These are phyloP conservation scores for Monosporascus sp. DNA, from an alignment of 2,329 filamentous ascomycete genomes.

Conservation along the genomic window DNA sequence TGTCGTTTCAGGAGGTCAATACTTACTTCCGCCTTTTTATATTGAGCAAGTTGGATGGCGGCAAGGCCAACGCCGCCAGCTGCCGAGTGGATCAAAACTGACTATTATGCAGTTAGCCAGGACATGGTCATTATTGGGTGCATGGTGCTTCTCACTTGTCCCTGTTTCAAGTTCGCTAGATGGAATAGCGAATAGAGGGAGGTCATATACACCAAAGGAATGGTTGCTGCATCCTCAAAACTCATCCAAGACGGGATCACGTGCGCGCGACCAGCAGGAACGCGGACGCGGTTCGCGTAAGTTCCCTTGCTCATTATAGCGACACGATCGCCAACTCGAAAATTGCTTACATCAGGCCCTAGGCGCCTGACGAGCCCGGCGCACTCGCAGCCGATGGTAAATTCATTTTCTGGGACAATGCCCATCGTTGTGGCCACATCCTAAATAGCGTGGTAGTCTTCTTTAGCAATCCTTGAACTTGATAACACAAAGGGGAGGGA, in stretches of 20 bases:
- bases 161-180: not conserved
- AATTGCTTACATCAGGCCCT: constrained; percentile 1
- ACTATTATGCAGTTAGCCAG: too few relatives aligned
- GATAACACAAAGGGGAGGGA: too few relatives aligned
- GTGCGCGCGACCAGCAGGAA: not conserved
- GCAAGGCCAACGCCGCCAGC: constrained; percentile 11
- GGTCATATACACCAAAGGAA: constrained; percentile 4
- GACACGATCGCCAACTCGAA: constrained; percentile 10
- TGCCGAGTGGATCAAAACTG: constrained; percentile 13
- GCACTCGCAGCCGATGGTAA: constrained; percentile 8
- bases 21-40: constrained; percentile 6
- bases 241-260: constrained; percentile 8
- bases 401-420: constrained; percentile 11
- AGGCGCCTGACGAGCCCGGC: constrained; percentile 9
- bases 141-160: too few relatives aligned
- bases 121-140: too few relatives aligned
- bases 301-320: constrained; percentile 1
- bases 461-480: too few relatives aligned
- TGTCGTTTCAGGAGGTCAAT: too few relatives aligned
- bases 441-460: too few relatives aligned
- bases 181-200: constrained; percentile 6
- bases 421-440: constrained; percentile 24
- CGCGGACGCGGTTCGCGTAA: not conserved
- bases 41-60: constrained; percentile 8
- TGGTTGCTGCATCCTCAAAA: constrained; percentile 7